Conservation (phyloP, 106 monocot genomes). For the Cymbidium sinense region DNA sequence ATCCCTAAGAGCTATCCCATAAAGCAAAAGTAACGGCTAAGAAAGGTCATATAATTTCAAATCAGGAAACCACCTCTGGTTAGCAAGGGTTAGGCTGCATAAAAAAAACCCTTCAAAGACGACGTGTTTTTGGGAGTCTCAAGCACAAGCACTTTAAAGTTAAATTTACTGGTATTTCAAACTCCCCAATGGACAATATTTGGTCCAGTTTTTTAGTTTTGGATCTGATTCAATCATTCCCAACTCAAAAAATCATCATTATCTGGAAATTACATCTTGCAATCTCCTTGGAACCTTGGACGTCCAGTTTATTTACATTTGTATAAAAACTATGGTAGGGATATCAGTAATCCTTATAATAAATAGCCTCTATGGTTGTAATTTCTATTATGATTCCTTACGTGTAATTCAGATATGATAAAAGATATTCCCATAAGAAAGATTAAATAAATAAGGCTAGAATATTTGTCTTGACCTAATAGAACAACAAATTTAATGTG, state of each 20-base stretch:
- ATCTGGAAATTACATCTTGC: not conserved
- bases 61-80: too few species aligned
- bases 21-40: too few species aligned
- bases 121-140: too few species aligned
- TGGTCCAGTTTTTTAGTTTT: not conserved
- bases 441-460: not conserved
- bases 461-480: not conserved
- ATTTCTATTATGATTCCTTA: not conserved
- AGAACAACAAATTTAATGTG: too few species aligned
- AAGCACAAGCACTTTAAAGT: too few species aligned
- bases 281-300: not conserved
- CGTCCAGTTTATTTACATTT: not conserved
- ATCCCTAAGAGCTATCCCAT: too few species aligned
- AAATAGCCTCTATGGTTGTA: not conserved
- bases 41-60: too few species aligned
- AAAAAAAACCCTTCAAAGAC: too few species aligned
- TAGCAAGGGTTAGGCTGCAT: too few species aligned
- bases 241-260: not conserved
- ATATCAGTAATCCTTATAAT: not conserved
- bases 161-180: not conserved
- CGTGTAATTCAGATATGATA: not conserved
- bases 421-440: not conserved
- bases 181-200: not conserved
- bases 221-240: not conserved
- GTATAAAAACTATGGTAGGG: not conserved